A percentile compares a stretch with the other conserved stretches of the same genome.
These are phyloP conservation scores for Agaricus subrufescens DNA, from an alignment of 768 basidiomycete genomes.

Conservation along the genomic window DNA sequence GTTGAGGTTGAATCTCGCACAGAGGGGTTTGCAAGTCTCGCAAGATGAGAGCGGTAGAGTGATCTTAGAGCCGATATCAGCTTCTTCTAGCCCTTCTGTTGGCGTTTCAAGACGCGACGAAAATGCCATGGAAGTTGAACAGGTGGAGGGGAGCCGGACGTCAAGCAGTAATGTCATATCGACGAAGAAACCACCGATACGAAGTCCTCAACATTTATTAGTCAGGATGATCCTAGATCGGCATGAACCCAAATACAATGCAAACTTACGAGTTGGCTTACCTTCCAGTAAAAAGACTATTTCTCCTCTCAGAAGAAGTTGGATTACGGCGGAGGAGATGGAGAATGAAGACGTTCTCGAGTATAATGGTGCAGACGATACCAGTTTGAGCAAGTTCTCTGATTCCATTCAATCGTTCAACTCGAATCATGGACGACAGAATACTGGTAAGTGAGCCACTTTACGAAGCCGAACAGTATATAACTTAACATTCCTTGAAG, in stretches of 20 bases:
- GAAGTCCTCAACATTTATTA: slow-evolving; percentile 3
- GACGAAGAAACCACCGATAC: slow-evolving; percentile 1
- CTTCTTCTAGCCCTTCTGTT: neutral
- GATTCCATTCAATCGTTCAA: neutral
- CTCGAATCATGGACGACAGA: neutral
- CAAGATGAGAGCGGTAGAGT: slow-evolving; percentile 4
- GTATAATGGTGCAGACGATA: neutral
- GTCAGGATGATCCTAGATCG: slow-evolving; percentile 10
- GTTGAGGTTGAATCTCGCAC: slow-evolving; percentile 6
- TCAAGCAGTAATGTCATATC: neutral
- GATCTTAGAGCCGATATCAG: neutral
- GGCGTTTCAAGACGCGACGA: neutral
- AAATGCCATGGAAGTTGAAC: slow-evolving; percentile 3
- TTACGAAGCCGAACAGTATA: too few relatives aligned
- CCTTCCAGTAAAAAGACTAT: neutral
- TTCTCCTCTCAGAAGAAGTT: neutral
- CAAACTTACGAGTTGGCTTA: neutral
- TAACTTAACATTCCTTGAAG: too few relatives aligned
- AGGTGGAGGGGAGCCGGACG: neutral
- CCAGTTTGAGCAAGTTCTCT: neutral
- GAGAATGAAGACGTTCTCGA: neutral
- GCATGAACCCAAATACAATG: slow-evolving; percentile 2
- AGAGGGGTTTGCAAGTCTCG: slow-evolving; percentile 2
- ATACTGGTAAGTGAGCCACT: neutral
- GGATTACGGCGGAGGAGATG: neutral